phyloP scores from a whole-genome alignment of 805 yeast genomes.

The Kodamaea neixiangensis region DNA sequence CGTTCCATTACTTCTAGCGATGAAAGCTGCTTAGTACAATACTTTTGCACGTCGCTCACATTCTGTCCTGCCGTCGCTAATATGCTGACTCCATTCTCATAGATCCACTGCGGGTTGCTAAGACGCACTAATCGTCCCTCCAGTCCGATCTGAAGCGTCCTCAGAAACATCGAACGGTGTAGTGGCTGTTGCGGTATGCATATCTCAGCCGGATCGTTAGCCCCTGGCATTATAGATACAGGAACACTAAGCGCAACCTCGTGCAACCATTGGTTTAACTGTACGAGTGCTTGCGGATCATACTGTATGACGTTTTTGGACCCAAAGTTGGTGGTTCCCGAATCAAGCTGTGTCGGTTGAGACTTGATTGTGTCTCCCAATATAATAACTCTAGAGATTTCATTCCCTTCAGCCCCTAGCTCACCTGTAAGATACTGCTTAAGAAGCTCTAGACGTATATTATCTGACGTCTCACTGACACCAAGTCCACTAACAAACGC shows the following conservation, averaged over 20 bases:
- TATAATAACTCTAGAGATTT: slow-evolving; percentile 56
- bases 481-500: slow-evolving; percentile 80
- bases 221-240: slow-evolving; percentile 82
- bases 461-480: slow-evolving; percentile 48
- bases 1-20: slow-evolving; percentile 50
- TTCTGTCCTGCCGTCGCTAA: slow-evolving; percentile 87
- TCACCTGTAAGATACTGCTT: slow-evolving; percentile 75
- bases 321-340: slow-evolving; percentile 47
- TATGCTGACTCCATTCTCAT: slow-evolving; percentile 49
- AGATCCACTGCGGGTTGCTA: slow-evolving; percentile 71
- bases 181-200: slow-evolving; percentile 89
- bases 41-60: slow-evolving; percentile 68
- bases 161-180: slow-evolving; percentile 71
- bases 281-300: slow-evolving; percentile 47
- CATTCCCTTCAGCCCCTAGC: slow-evolving; percentile 39
- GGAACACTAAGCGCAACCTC: slow-evolving; percentile 63
- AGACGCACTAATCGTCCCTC: slow-evolving; percentile 25
- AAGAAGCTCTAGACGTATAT: slow-evolving; percentile 55
- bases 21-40: slow-evolving; percentile 36
- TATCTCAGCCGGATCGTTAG: slow-evolving; percentile 78
- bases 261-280: slow-evolving; percentile 59
- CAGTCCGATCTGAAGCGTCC: slow-evolving; percentile 40
- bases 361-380: slow-evolving; percentile 69
- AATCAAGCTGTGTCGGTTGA: slow-evolving; percentile 22
- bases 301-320: slow-evolving; percentile 55